A percentile compares a stretch with the other conserved stretches of the same genome.
These are phyloP conservation scores for Vigna angularis DNA, from an alignment of 306 rosid genomes.

Conservation along the genomic window DNA sequence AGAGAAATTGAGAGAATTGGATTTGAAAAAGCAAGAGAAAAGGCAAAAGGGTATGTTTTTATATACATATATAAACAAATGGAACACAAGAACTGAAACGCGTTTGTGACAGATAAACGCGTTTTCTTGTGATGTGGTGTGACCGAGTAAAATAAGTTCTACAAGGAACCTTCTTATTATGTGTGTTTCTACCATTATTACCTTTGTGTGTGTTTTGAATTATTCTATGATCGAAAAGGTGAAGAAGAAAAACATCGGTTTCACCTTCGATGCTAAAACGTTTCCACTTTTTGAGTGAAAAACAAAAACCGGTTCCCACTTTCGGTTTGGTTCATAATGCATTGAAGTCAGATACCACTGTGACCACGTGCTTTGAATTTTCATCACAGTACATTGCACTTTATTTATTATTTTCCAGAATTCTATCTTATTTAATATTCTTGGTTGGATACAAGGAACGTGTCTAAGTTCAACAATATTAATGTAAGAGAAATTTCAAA, in stretches of 20 bases:
- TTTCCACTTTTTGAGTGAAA: slow-evolving; percentile 20
- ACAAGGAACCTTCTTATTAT: slow-evolving; percentile 48
- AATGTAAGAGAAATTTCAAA: not conserved
- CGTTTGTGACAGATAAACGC: slow-evolving; percentile 53
- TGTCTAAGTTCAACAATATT: not conserved
- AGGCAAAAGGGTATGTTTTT: slow-evolving; percentile 22
- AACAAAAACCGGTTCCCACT: not conserved
- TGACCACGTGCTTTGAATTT: slow-evolving; percentile 60
- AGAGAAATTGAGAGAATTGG: slow-evolving; percentile 7
- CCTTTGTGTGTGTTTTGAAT: slow-evolving; percentile 6
- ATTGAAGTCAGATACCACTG: slow-evolving; percentile 29
- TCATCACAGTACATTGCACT: not conserved
- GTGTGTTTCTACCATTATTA: slow-evolving; percentile 18
- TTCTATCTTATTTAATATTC: slow-evolving; percentile 4
- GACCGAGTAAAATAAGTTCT: not conserved
- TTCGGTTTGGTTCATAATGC: slow-evolving; percentile 28
- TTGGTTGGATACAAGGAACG: slow-evolving; percentile 34
- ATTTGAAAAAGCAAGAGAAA: slow-evolving; percentile 21
- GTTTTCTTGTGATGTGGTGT: slow-evolving; percentile 43
- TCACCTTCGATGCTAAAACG: slow-evolving; percentile 38
- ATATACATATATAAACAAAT: slow-evolving; percentile 13
- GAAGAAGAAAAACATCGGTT: not conserved
- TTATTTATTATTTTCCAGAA: not conserved
- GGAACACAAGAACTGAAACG: slow-evolving; percentile 46
- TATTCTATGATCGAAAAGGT: slow-evolving; percentile 15